These are phyloP conservation scores for Suillus subaureus DNA, from an alignment of 768 basidiomycete species.

Conservation along the genomic window DNA sequence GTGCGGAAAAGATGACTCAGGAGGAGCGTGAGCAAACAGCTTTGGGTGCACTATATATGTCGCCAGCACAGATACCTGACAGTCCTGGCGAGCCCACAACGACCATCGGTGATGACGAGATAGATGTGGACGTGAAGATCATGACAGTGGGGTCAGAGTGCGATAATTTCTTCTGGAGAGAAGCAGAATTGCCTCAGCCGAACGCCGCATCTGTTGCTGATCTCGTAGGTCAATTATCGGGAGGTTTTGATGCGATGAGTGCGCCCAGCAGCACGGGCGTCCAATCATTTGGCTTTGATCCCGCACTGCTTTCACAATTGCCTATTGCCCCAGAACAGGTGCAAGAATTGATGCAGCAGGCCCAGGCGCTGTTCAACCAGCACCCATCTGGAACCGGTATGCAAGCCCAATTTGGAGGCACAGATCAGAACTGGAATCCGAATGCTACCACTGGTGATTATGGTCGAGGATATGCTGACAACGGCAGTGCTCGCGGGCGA, in stretches of 20 bases:
- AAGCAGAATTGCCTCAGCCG: conserved; percentile 27
- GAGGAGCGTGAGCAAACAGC: conserved; percentile 80
- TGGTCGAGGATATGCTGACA: conserved; percentile 51
- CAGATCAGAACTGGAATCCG: conserved; percentile 43
- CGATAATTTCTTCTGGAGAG: conserved; percentile 67
- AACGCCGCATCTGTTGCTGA: conserved; percentile 61
- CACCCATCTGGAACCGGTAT: conserved; percentile 30
- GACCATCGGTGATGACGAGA: conserved; percentile 67
- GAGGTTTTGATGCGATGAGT: conserved; percentile 43
- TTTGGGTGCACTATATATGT: conserved; percentile 75
- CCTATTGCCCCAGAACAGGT: conserved; percentile 60
- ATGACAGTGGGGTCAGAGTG: conserved; percentile 76
- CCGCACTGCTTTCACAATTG: conserved; percentile 43
- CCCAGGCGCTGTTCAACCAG: conserved; percentile 35
- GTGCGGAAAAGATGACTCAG: conserved; percentile 69
- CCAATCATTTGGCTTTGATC: conserved; percentile 43
- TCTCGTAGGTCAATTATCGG: conserved; percentile 65
- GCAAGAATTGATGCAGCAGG: conserved; percentile 58
- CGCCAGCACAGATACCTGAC: conserved; percentile 71
- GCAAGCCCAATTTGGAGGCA: conserved; percentile 37
- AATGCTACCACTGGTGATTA: conserved; percentile 46
- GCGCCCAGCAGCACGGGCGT: conserved; percentile 34
- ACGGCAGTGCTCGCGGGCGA: conserved; percentile 44
- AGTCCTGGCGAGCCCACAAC: conserved; percentile 69
- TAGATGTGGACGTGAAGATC: conserved; percentile 57